These are phyloP conservation scores for Lanmaoa pseudosensibilis DNA, from an alignment of 768 basidiomycete genomes.

Conservation along the genomic window DNA sequence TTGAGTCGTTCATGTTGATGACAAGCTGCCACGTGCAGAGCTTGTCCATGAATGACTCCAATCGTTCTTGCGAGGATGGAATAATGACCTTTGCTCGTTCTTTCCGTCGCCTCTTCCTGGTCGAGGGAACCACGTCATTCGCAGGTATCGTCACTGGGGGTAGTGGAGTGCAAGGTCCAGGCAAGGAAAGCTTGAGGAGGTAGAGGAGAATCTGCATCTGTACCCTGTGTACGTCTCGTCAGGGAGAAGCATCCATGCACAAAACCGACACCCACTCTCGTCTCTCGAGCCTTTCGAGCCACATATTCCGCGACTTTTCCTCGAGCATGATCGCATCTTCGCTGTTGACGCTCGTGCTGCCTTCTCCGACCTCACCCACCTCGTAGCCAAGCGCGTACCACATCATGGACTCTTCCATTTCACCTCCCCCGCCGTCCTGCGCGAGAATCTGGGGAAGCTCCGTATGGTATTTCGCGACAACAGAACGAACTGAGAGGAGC, in stretches of 20 bases:
- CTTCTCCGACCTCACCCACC: conserved; percentile 34
- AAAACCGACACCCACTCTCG: conserved; percentile 51
- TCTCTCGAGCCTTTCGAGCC: conserved; percentile 66
- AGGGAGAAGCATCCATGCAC: neutral
- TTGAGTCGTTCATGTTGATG: conserved; percentile 38
- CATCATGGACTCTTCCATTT: conserved; percentile 72
- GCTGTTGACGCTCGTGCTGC: conserved; percentile 20
- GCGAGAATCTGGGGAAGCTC: conserved; percentile 62
- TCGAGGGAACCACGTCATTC: conserved; percentile 28
- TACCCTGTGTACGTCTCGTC: conserved; percentile 44
- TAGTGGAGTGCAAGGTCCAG: conserved; percentile 40
- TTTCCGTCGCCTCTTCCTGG: conserved; percentile 33
- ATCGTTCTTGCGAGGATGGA: conserved; percentile 44
- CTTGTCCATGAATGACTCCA: conserved; percentile 78
- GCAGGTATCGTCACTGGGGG: conserved; percentile 28
- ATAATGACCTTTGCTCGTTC: conserved; percentile 21
- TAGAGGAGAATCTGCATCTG: conserved; percentile 76
- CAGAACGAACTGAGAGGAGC: conserved; percentile 56
- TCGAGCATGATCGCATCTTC: conserved; percentile 39
- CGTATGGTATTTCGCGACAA: conserved; percentile 59
- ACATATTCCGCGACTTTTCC: conserved; percentile 51
- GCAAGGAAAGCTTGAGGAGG: conserved; percentile 62
- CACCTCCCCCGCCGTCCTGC: conserved; percentile 59
- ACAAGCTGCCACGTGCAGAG: conserved; percentile 75
- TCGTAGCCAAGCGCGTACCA: conserved; percentile 72